Evolutionary conservation across 768 basidiomycete genomes (phyloP).

Genomic region (Lentinus tigrinus): DNA sequence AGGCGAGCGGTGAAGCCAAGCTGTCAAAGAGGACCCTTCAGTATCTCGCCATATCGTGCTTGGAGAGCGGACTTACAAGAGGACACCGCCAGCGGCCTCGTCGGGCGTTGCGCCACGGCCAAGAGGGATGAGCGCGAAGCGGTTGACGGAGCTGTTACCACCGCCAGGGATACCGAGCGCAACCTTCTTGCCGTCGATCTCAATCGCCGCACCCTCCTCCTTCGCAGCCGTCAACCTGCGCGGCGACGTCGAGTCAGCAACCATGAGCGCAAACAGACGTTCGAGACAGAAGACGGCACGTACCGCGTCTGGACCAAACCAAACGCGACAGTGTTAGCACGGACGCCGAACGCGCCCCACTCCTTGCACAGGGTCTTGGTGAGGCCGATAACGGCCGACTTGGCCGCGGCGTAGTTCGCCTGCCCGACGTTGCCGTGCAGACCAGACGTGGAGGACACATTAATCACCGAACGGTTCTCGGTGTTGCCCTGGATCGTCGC

Average conservation of each 20-base stretch:
- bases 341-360: conserved; percentile 81
- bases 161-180: conserved; percentile 71
- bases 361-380: conserved; percentile 88
- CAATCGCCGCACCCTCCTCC: conserved; percentile 72
- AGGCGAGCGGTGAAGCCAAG: conserved; percentile 74
- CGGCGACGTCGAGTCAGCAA: background rate
- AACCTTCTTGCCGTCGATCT: conserved; percentile 82
- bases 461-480: conserved; percentile 75
- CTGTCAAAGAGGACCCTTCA: conserved; percentile 33
- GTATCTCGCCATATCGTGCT: background rate
- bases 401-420: conserved; percentile 79
- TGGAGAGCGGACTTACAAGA: conserved; percentile 58
- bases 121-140: conserved; percentile 60
- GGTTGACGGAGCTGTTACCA: conserved; percentile 38
- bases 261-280: background rate
- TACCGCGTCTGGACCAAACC: conserved; percentile 78
- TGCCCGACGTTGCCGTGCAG: conserved; percentile 88
- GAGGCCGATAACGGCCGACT: conserved; percentile 73
- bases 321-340: conserved; percentile 79
- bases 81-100: conserved; percentile 71
- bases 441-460: conserved; percentile 81
- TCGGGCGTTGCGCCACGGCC: conserved; percentile 66
- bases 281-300: conserved; percentile 4
- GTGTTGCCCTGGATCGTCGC: conserved; percentile 39
- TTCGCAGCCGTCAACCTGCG: conserved; percentile 74